phyloP scores from a whole-genome alignment of 306 rosid species.

The Prinsepia uniflora region DNA sequence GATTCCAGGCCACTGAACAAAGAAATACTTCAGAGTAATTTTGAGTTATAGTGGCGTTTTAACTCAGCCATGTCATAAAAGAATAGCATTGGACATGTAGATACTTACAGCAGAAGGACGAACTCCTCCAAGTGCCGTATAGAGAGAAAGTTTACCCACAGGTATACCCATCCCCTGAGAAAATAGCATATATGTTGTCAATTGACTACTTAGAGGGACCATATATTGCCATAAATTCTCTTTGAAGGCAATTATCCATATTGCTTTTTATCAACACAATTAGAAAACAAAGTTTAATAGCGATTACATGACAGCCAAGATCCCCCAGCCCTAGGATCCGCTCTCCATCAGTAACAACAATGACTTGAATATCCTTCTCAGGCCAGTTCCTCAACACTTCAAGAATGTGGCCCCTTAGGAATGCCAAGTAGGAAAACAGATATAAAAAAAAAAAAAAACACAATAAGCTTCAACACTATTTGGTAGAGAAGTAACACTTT shows the following conservation, averaged over 20 bases:
- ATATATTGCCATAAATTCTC: background rate
- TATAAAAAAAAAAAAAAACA: conserved; percentile 13
- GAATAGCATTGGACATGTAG: conserved; percentile 6
- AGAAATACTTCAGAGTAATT: conserved; percentile 3
- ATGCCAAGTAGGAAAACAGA: background rate
- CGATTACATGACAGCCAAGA: conserved; percentile 88
- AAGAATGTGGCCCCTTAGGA: conserved; percentile 74
- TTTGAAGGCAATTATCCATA: background rate
- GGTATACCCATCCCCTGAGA: conserved; percentile 98
- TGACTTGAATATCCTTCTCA: conserved; percentile 88
- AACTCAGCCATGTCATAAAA: background rate
- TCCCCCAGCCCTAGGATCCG: conserved; percentile 93
- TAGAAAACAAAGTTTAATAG: conserved; percentile 2
- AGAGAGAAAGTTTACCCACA: conserved; percentile 86
- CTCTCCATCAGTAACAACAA: conserved; percentile 97
- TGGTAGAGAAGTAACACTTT: conserved; percentile 14
- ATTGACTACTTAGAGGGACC: background rate
- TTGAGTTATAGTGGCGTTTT: background rate
- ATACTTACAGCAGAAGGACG: conserved; percentile 85
- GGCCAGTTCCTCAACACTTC: conserved; percentile 98
- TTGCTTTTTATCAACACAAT: background rate
- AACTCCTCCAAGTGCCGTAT: conserved; percentile 94
- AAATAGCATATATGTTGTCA: conserved; percentile 15
- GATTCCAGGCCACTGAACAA: background rate
- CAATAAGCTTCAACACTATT: conserved; percentile 21